These are phyloP conservation scores for Stachybotrys elegans DNA, from an alignment of 2,329 filamentous ascomycete genomes.

Conservation along the genomic window DNA sequence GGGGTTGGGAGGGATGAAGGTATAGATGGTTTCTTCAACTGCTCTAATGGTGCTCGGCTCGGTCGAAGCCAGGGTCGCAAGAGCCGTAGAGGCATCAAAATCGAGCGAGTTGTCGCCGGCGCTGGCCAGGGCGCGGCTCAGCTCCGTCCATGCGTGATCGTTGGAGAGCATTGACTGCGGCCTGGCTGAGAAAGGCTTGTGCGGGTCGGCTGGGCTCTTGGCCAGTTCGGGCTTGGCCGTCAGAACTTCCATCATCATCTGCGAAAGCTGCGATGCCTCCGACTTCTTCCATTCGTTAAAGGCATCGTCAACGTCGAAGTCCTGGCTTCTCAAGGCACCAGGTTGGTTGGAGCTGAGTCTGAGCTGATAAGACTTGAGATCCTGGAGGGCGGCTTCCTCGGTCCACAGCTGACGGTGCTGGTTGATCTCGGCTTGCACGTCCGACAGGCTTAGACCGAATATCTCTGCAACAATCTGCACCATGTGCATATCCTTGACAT, in stretches of 20 bases:
- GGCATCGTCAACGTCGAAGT: conserved; percentile 86
- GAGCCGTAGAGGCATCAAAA: conserved; percentile 63
- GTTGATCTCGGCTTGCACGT: conserved; percentile 85
- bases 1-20: conserved; percentile 83
- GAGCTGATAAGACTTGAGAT: conserved; percentile 90
- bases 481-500: conserved; percentile 95
- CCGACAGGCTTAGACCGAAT: conserved; percentile 73
- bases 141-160: conserved; percentile 48
- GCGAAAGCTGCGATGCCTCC: conserved; percentile 81
- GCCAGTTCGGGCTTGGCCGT: conserved; percentile 81
- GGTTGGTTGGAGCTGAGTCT: conserved; percentile 76
- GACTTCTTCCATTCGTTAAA: conserved; percentile 88
- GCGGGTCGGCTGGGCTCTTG: conserved; percentile 60
- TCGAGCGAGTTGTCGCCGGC: conserved; percentile 35
- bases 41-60: conserved; percentile 45
- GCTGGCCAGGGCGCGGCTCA: conserved; percentile 46
- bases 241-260: conserved; percentile 89
- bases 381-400: conserved; percentile 81
- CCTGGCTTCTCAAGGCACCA: conserved; percentile 72
- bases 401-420: conserved; percentile 79
- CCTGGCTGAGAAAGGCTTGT: conserved; percentile 51
- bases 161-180: conserved; percentile 40
- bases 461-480: conserved; percentile 83
- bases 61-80: conserved; percentile 60
- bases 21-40: conserved; percentile 67